A percentile compares a stretch with the other conserved stretches of the same genome.
These are phyloP conservation scores for Tilletia caries DNA, from an alignment of 1,284 basidiomycete genomes.

Conservation along the genomic window DNA sequence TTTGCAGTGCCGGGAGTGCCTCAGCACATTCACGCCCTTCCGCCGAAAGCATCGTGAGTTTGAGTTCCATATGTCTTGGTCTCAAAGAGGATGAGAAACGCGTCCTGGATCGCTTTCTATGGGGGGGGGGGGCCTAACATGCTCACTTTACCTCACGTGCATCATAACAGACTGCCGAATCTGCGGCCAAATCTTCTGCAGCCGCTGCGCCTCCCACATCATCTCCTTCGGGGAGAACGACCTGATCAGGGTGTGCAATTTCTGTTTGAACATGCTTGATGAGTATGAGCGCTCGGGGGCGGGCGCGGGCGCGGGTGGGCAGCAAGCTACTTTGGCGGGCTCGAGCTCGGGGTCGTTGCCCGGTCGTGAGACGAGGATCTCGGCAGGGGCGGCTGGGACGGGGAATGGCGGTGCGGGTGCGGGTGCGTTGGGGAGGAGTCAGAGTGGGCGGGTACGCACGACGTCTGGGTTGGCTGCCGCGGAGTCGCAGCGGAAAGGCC, in stretches of 20 bases:
- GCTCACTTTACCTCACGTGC: no score
- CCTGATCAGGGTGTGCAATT: constrained; percentile 86
- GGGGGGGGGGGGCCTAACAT: no score
- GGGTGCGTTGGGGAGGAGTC: background rate
- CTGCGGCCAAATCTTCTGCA: constrained; percentile 53
- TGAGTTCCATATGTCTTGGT: no score
- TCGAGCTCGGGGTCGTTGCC: background rate
- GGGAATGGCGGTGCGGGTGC: background rate
- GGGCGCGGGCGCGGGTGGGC: constrained; percentile 43
- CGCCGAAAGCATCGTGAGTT: constrained; percentile 42
- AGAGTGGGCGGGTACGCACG: background rate
- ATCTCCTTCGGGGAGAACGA: constrained; percentile 93
- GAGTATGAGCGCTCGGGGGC: constrained; percentile 58
- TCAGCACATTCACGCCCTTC: constrained; percentile 46
- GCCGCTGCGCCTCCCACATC: constrained; percentile 83
- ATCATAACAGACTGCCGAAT: constrained; percentile 41
- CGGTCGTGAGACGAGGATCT: background rate
- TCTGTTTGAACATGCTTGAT: constrained; percentile 85
- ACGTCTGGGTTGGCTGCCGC: background rate
- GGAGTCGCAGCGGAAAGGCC: background rate
- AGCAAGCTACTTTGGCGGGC: no score
- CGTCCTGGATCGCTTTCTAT: no score
- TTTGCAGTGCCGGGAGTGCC: constrained; percentile 41
- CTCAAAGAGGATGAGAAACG: no score
- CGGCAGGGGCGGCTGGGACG: background rate